Base-by-base conservation (phyloP, 2,329 filamentous ascomycete genomes). In the Botrytis hyacinthi region DNA sequence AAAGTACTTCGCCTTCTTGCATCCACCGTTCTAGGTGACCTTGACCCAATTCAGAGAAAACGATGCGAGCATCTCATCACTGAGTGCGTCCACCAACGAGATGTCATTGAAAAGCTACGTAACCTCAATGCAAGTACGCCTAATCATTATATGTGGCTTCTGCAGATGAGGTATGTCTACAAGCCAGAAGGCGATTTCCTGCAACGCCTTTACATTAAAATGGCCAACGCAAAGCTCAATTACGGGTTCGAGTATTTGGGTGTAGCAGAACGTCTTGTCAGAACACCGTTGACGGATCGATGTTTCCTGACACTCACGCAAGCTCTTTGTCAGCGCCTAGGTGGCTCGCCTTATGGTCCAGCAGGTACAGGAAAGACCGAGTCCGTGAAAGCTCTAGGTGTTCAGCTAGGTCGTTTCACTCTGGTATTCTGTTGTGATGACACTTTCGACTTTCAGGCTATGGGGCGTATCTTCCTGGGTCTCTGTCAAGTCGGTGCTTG, bases 391-490 rank as follows among this genome's bases (percentile, higher is more conserved):
- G 96, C 96, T 32, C 88, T 99, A 40, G 97, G 96, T 86, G 89
- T 99, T 6, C 95, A 99, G 82, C 90, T 99, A 72, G 97, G 96
- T 81, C 91, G 97, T 74, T 99, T 99, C 82, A 99, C 97, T 2
- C 89, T 99, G 40, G 97, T 99, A 42, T 99, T 99, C 86, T 99
- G 97, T 83, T 99, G 96, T 85, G 96, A 99, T 81, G 96, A 99
- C 83, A 99, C 96, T 0, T 99, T 99, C 80, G 96, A 99, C 83
- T 99, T 98, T 87, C 96, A 99, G 81, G 96, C 96, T 69, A 99
- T 99, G 96, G 97, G 97, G 22, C 93, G 96, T 78, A 99, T 99
- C 79, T 99, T 99, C 88, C 87, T 99, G 51, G 96, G 96, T 87
- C 97, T 99, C 76, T 99, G 97, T 82, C 96, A 99, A 82, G 96